These are phyloP conservation scores for Mycena maculata DNA, from an alignment of 768 basidiomycete genomes.

Conservation along the genomic window DNA sequence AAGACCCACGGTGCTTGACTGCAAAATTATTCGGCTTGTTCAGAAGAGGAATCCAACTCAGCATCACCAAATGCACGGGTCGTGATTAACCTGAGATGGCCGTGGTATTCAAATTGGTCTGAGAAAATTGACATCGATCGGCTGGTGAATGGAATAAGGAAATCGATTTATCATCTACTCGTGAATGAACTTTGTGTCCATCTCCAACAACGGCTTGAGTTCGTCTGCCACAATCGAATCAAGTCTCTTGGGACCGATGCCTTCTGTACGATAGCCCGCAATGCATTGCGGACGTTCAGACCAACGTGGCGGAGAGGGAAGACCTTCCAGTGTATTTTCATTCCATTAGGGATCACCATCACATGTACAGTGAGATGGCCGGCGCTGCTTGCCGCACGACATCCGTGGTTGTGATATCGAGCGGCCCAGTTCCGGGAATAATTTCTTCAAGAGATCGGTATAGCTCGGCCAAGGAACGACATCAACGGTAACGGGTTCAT, in stretches of 20 bases:
- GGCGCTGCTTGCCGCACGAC: neutral
- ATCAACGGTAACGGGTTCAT: neutral
- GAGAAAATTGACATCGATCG: too few species aligned
- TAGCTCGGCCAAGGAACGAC: neutral
- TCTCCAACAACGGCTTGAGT: neutral
- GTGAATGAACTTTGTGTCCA: neutral
- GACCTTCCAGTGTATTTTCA: neutral
- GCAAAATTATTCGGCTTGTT: too few species aligned
- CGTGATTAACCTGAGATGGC: too few species aligned
- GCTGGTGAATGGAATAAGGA: too few species aligned
- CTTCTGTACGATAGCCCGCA: neutral
- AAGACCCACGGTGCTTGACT: too few species aligned
- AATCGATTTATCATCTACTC: neutral
- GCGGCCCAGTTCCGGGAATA: neutral
- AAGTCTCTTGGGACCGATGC: neutral
- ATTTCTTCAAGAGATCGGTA: neutral
- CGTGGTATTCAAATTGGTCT: too few species aligned
- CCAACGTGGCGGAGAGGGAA: neutral
- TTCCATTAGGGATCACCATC: neutral
- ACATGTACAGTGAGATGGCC: neutral
- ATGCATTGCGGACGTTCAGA: neutral
- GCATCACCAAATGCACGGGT: too few species aligned
- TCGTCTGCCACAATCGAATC: neutral
- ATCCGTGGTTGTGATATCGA: neutral
- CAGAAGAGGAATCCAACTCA: too few species aligned